Conservation (phyloP, 2,329 filamentous ascomycete species). For the Xylaria sp. region DNA sequence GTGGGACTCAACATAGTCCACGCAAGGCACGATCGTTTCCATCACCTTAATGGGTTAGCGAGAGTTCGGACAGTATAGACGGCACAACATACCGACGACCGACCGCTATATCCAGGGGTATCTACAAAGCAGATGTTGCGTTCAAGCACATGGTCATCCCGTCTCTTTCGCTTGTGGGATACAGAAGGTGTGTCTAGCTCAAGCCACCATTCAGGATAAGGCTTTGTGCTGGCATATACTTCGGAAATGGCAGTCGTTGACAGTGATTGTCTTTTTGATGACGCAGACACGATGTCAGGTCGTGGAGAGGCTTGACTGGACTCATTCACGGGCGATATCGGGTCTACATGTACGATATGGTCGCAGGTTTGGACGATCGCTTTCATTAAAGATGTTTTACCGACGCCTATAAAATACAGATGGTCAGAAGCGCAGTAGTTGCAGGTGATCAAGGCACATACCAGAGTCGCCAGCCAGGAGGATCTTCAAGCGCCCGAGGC, state of each 20-base stretch:
- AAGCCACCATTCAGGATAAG: slow-evolving; percentile 91
- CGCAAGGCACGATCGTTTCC: slow-evolving; percentile 67
- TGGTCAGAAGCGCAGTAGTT: slow-evolving; percentile 38
- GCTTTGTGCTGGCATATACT: slow-evolving; percentile 81
- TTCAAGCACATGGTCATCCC: slow-evolving; percentile 82
- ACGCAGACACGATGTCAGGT: slow-evolving; percentile 28
- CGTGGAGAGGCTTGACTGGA: slow-evolving; percentile 31
- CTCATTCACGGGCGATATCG: slow-evolving; percentile 56
- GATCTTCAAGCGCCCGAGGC: slow-evolving; percentile 87
- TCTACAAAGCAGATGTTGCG: slow-evolving; percentile 95
- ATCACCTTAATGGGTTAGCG: slow-evolving; percentile 51
- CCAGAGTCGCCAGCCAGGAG: slow-evolving; percentile 83
- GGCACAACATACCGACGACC: slow-evolving; percentile 59
- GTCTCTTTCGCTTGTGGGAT: slow-evolving; percentile 73
- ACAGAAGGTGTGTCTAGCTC: slow-evolving; percentile 74
- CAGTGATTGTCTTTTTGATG: slow-evolving; percentile 42
- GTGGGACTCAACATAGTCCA: slow-evolving; percentile 78
- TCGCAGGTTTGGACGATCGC: slow-evolving; percentile 87
- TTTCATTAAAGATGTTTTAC: slow-evolving; percentile 90
- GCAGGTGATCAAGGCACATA: slow-evolving; percentile 50
- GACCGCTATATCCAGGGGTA: slow-evolving; percentile 72
- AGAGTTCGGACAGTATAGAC: neutral
- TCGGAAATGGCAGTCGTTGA: slow-evolving; percentile 65
- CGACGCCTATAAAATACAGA: slow-evolving; percentile 66
- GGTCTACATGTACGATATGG: slow-evolving; percentile 93